Base-by-base conservation (phyloP, 169 alveolate genomes). In the Toxoplasma gondii region DNA sequence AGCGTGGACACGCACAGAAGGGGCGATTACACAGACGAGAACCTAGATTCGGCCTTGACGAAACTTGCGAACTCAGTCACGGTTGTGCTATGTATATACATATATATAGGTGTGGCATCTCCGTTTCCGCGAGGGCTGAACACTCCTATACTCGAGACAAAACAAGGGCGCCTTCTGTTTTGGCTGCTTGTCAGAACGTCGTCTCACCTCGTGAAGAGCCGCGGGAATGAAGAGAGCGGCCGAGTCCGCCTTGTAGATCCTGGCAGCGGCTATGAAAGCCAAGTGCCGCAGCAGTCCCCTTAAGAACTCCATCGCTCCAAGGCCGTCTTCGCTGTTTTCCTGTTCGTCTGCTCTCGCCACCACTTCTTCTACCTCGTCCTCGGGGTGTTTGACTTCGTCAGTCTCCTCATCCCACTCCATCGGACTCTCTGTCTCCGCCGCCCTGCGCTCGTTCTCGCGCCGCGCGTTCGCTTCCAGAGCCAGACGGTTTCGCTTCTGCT, bases 201-300 rank as follows among this genome's bases (percentile, higher is more conserved):
- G 9, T 67, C 92, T 83, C 43, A 92, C 94, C 88, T 92, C 94
- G 78, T 92, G 94, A 10, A 83, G 86, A 16, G 92, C 91, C 45
- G 92, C 94, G 64, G 87, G 74, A 64, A 27, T 82, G 49, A 67
- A 82, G 38, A 92, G 49, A 1, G 54, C 39, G 0, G 91, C 86
- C 38, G 88, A 34, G 17, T 54, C 94, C 19, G 88, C 83, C 1
- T 39, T 53, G 49, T 80, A 74, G 90, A 92, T 88, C 74, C 94
- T 87, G 24, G 94, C 94, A 22, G 94, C 94, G 45, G 58, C 81
- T 34, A 92, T 81, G 78, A 92, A 88, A 9, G 92, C 94, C 49
- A 81, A 92, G 80, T 92, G 94, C 54, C 88, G 83, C 83, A 92
- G 70, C 86, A 92, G 31, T 19, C 92, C 92, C 45, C 69, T 39